Evolutionary conservation across 2,329 filamentous ascomycete species (phyloP).

Genomic region (Apiospora phragmitis): DNA sequence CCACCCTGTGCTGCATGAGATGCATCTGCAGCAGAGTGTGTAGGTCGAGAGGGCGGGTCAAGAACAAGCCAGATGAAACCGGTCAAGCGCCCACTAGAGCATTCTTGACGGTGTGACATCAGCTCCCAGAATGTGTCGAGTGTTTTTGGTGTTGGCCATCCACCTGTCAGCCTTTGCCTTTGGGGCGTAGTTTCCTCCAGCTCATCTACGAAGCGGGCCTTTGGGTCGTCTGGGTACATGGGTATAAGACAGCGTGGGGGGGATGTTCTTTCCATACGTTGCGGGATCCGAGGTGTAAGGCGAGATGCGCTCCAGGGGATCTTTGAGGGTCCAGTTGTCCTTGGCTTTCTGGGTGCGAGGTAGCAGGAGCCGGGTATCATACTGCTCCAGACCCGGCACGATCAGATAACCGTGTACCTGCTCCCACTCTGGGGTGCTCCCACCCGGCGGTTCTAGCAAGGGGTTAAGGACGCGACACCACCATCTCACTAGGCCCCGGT

Average conservation of each 20-base stretch:
- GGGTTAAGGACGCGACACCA: slow-evolving; percentile 90
- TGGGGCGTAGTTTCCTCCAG: slow-evolving; percentile 71
- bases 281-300: slow-evolving; percentile 56
- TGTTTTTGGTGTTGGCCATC: slow-evolving; percentile 81
- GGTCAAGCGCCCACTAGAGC: slow-evolving; percentile 86
- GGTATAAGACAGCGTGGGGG: slow-evolving; percentile 82
- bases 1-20: slow-evolving; percentile 21
- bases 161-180: slow-evolving; percentile 56
- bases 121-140: slow-evolving; percentile 98
- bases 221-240: slow-evolving; percentile 92
- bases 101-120: slow-evolving; percentile 96
- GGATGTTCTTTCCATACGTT: slow-evolving; percentile 52
- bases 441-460: slow-evolving; percentile 55
- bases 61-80: slow-evolving; percentile 95
- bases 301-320: slow-evolving; percentile 67
- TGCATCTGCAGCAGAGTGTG: slow-evolving; percentile 30
- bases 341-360: slow-evolving; percentile 55
- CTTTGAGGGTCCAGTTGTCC: slow-evolving; percentile 67
- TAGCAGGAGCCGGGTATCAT: slow-evolving; percentile 78
- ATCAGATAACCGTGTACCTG: slow-evolving; percentile 75
- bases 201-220: slow-evolving; percentile 84
- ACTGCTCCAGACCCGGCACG: slow-evolving; percentile 81
- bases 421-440: slow-evolving; percentile 40
- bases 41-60: slow-evolving; percentile 46
- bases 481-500: slow-evolving; percentile 88